Conservation (phyloP, 768 basidiomycete species). For the Sporobolomyces phaffii region DNA sequence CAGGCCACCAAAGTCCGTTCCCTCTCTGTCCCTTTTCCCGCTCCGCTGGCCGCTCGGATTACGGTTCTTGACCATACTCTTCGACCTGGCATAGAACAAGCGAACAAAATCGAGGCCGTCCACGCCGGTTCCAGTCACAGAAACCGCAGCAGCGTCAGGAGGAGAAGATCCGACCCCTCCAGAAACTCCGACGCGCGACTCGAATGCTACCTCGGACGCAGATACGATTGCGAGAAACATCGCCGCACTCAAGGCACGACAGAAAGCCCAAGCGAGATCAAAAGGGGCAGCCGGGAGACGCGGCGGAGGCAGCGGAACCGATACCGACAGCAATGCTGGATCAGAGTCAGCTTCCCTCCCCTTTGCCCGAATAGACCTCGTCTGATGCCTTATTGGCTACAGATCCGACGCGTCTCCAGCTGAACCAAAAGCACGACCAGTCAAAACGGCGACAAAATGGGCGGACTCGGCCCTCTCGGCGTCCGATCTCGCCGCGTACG, state of each 20-base stretch:
- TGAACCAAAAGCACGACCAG: constrained; percentile 52
- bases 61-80: too few species aligned
- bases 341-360: constrained; percentile 21
- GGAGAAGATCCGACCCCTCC: background rate
- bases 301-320: constrained; percentile 47
- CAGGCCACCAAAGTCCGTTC: constrained; percentile 52
- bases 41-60: too few species aligned
- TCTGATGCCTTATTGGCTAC: background rate
- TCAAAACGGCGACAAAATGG: constrained; percentile 84
- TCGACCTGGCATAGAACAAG: background rate
- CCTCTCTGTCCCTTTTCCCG: too few species aligned
- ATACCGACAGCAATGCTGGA: constrained; percentile 21
- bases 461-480: constrained; percentile 72
- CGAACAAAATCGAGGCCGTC: background rate
- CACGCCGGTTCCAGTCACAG: too few species aligned
- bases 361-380: background rate
- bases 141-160: background rate
- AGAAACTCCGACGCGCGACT: constrained; percentile 4
- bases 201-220: too few species aligned
- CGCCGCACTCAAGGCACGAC: constrained; percentile 74
- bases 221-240: constrained; percentile 90
- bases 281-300: background rate
- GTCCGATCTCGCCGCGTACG: constrained; percentile 84
- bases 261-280: constrained; percentile 60
- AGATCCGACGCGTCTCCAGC: constrained; percentile 31